Conservation (phyloP, 2,329 filamentous ascomycete genomes). For the Aspergillus costaricaensis region DNA sequence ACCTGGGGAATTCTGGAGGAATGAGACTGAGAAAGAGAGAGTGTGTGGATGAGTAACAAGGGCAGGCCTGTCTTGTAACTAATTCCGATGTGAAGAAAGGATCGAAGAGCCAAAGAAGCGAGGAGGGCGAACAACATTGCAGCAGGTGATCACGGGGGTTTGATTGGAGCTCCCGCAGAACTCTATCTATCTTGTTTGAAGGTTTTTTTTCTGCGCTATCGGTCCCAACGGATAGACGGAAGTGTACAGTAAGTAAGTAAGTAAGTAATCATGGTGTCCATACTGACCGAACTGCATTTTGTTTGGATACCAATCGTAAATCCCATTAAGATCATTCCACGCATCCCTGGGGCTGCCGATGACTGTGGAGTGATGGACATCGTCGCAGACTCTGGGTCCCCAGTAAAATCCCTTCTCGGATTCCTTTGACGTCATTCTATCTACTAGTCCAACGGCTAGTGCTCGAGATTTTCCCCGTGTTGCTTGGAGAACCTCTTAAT, state of each 20-base stretch:
- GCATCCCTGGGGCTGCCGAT: not conserved
- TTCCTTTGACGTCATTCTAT: slow-evolving; percentile 19
- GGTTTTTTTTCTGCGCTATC: not conserved
- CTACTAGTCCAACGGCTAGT: slow-evolving; percentile 6
- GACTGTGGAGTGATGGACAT: not conserved
- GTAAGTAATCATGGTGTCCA: not conserved
- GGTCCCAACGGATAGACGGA: not conserved
- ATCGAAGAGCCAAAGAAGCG: slow-evolving; percentile 13
- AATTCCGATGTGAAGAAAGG: slow-evolving; percentile 7
- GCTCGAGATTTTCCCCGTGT: not conserved
- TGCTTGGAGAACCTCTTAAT: not conserved
- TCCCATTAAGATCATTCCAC: not conserved
- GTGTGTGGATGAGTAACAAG: not conserved
- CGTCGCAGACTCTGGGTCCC: not conserved
- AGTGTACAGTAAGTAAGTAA: not conserved
- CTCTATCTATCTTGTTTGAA: not conserved
- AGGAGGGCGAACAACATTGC: slow-evolving; percentile 17
- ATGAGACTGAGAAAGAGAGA: not conserved
- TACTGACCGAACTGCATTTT: not conserved
- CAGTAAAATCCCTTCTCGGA: not conserved
- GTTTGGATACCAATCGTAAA: not conserved
- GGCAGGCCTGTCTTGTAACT: not conserved
- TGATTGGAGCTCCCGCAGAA: slow-evolving; percentile 11
- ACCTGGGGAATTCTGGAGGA: slow-evolving; percentile 8
- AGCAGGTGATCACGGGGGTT: slow-evolving; percentile 12